Conservation (phyloP, 192 early-diverging fungal genomes). For the Coemansia sp. region DNA sequence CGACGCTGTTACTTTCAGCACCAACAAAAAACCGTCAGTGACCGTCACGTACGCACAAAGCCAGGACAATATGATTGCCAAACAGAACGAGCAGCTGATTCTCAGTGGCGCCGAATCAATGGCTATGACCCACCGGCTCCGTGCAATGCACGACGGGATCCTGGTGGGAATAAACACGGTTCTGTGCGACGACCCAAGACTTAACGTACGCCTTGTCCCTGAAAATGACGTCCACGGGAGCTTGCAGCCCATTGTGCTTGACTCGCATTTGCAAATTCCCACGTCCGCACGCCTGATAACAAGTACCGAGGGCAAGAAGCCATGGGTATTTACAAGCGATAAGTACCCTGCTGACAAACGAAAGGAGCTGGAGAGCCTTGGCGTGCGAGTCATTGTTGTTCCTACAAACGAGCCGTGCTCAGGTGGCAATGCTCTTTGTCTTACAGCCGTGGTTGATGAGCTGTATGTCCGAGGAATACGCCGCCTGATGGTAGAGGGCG, state of each 20-base stretch:
- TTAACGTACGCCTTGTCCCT: conserved; percentile 43
- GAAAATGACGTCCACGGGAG: not conserved
- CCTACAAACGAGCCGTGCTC: not conserved
- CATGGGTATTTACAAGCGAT: conserved; percentile 60
- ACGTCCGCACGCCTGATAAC: conserved; percentile 57
- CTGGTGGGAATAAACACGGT: conserved; percentile 85
- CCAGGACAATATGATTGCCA: conserved; percentile 77
- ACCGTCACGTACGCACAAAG: conserved; percentile 92
- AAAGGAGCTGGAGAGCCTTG: conserved; percentile 56
- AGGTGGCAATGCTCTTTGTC: conserved; percentile 4
- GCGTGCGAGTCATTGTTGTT: conserved; percentile 60
- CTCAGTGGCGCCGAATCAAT: conserved; percentile 73
- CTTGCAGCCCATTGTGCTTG: conserved; percentile 76
- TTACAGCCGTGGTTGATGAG: conserved; percentile 17
- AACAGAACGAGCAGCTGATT: conserved; percentile 58
- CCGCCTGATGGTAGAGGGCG: conserved; percentile 88
- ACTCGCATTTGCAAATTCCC: conserved; percentile 68
- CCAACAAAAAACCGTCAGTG: conserved; percentile 47
- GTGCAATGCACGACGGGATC: conserved; percentile 76
- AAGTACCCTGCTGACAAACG: conserved; percentile 23
- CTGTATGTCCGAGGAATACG: conserved; percentile 45
- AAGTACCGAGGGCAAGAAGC: conserved; percentile 46
- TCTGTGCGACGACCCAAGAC: conserved; percentile 74
- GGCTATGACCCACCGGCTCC: conserved; percentile 78
- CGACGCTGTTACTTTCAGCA: conserved; percentile 6